phyloP scores from a whole-genome alignment of 805 yeast species.

The Wickerhamomyces alni region DNA sequence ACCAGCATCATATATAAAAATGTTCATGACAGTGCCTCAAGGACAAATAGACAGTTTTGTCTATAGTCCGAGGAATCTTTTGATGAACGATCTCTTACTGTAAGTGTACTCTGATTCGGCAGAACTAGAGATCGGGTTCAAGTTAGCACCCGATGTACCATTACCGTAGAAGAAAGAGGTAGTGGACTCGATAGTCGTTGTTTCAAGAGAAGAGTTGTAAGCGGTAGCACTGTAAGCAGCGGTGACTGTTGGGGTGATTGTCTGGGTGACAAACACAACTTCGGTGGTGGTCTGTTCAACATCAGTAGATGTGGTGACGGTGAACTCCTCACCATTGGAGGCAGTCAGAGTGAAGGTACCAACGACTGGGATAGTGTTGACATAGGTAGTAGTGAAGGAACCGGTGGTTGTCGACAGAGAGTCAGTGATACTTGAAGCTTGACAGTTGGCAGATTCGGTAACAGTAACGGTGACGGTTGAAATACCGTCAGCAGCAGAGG shows the following conservation, averaged over 20 bases:
- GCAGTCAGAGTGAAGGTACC: constrained; percentile 23
- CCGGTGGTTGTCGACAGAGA: constrained; percentile 1
- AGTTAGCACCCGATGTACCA: constrained; percentile 7
- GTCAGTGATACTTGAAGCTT: not conserved
- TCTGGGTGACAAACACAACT: constrained; percentile 11
- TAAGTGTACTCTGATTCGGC: constrained; percentile 4
- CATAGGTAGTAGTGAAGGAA: constrained; percentile 7
- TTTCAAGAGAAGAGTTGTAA: constrained; percentile 4
- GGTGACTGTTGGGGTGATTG: constrained; percentile 6
- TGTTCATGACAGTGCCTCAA: too few species aligned
- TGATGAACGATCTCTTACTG: constrained; percentile 5
- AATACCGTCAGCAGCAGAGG: constrained; percentile 4
- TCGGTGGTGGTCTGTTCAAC: constrained; percentile 21
- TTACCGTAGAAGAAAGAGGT: constrained; percentile 11
- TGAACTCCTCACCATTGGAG: constrained; percentile 18
- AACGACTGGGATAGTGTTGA: constrained; percentile 12
- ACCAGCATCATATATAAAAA: too few species aligned
- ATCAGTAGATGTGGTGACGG: constrained; percentile 19
- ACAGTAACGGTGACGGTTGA: constrained; percentile 14
- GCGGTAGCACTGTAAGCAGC: constrained; percentile 2
- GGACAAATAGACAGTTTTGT: too few species aligned
- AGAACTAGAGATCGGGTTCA: constrained; percentile 8
- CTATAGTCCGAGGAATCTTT: constrained; percentile 12
- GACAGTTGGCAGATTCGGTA: constrained; percentile 10
- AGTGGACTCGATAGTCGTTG: constrained; percentile 4